Conservation (phyloP, 2,329 filamentous ascomycete genomes). For the Hypoxylon sp. region DNA sequence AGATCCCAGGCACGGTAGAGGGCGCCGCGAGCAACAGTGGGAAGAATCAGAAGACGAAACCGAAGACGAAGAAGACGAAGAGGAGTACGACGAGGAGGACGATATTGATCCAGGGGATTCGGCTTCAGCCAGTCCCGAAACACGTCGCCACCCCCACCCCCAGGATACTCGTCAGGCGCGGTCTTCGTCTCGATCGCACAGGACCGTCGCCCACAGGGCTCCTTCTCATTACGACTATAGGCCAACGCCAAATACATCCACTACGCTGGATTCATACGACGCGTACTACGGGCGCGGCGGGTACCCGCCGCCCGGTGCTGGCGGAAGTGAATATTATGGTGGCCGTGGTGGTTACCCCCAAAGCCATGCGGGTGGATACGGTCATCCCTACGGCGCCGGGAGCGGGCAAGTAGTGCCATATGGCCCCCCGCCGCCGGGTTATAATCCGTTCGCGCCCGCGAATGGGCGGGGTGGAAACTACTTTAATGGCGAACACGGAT, state of each 20-base stretch:
- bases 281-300: conserved; percentile 57
- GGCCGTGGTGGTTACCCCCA: conserved; percentile 56
- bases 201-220: conserved; percentile 41
- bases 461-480: conserved; percentile 51
- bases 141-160: no score
- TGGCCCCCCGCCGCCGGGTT: conserved; percentile 41
- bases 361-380: conserved; percentile 57
- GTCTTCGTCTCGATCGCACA: conserved; percentile 51
- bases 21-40: conserved; percentile 20
- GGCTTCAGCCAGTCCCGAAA: conserved; percentile 57
- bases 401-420: conserved; percentile 60
- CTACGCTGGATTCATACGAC: conserved; percentile 73
- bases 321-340: conserved; percentile 43
- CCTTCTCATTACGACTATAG: conserved; percentile 39
- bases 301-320: conserved; percentile 40
- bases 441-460: conserved; percentile 46
- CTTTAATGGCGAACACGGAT: conserved; percentile 51
- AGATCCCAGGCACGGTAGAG: conserved; percentile 40
- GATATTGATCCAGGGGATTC: conserved; percentile 67
- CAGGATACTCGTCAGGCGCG: conserved; percentile 48
- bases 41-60: conserved; percentile 47
- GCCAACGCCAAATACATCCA: conserved; percentile 53
- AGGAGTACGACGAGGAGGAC: conserved; percentile 54
- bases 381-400: conserved; percentile 49
- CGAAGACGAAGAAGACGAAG: conserved; percentile 49